Base-by-base conservation (phyloP, 768 basidiomycete genomes). In the Tricholoma furcatifolium region DNA sequence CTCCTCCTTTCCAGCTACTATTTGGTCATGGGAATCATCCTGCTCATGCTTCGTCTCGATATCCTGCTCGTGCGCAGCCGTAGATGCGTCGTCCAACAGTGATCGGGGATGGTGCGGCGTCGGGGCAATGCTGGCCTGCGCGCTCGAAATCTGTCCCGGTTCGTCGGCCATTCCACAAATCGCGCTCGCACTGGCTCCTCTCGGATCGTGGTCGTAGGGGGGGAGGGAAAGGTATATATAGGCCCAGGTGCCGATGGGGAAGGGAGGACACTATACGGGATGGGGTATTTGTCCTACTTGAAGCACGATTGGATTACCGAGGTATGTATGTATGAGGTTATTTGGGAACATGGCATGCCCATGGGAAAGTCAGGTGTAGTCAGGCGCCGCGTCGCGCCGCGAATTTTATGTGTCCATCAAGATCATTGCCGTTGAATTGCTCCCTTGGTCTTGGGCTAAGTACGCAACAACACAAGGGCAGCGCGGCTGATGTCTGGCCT, bases 261-360 rank as follows among this genome's bases (percentile, higher is more conserved):
- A 39, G 30, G 1, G 51, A 35, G 36, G n/a, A n/a, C n/a, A n/a
- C n/a, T n/a, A 4, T 2, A 31, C 10, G 14, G 15, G 5, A 38
- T 38, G 36, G 18, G 27, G 27, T 38, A 18, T 3, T 4, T 4
- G 36, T 38, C 36, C 14, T 15, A 38, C 15, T 14, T 44, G 21
- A 42, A 27, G 4, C 27, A 27, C 27, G 3, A 27, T 27, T 27
- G 27, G n/a, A 49, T 39, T 15, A 44, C n/a, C 6, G 21, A 45
- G 49, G 42, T 30, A 24, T n/a, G n/a, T n/a, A 45, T 44, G 42
- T 30, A 36, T 20, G 3, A 24, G 27, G 55, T 42, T 56, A 56
- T 60, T 56, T 60, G 55, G 56, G 51, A 53, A 41, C 55, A 53
- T 47, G 58, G 51, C 44, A 55, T 7, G 7, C 27, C 15, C 23